These are phyloP conservation scores for Flueggea neowawraea DNA, from an alignment of 441 rosid species.

Conservation along the genomic window DNA sequence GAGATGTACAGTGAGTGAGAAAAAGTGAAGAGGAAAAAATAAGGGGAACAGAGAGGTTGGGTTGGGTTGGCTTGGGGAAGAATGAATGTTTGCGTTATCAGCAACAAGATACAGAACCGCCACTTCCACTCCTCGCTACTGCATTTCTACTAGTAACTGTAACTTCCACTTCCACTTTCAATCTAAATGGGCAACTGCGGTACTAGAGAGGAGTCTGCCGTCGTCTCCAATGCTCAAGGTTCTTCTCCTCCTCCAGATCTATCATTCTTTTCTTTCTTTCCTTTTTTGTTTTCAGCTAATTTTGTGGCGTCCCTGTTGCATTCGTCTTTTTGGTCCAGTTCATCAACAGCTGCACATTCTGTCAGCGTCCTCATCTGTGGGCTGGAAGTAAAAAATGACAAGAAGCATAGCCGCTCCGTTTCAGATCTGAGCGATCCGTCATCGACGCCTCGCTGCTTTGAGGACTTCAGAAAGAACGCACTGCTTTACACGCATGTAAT, in stretches of 20 bases:
- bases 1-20: neutral
- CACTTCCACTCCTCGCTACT: neutral
- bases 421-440: constrained; percentile 98
- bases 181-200: constrained; percentile 88
- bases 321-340: too few relatives aligned
- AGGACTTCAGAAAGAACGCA: constrained; percentile 67
- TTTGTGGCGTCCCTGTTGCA: too few relatives aligned
- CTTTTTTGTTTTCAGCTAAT: constrained; percentile 1
- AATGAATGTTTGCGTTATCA: constrained; percentile 22
- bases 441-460: constrained; percentile 56
- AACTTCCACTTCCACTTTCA: neutral
- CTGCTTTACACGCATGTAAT: constrained; percentile 77
- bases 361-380: constrained; percentile 42
- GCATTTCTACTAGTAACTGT: constrained; percentile 1
- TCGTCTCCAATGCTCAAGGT: constrained; percentile 90
- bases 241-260: constrained; percentile 17
- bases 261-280: neutral
- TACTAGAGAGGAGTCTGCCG: constrained; percentile 93
- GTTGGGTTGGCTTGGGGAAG: constrained; percentile 10
- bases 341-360: constrained; percentile 61
- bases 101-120: neutral
- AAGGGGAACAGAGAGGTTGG: neutral
- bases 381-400: constrained; percentile 31
- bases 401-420: constrained; percentile 68
- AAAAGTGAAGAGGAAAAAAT: neutral